A percentile compares a stretch with the other conserved stretches of the same genome.
These are phyloP conservation scores for Candida adriatica DNA, from an alignment of 805 yeast genomes.

Conservation along the genomic window DNA sequence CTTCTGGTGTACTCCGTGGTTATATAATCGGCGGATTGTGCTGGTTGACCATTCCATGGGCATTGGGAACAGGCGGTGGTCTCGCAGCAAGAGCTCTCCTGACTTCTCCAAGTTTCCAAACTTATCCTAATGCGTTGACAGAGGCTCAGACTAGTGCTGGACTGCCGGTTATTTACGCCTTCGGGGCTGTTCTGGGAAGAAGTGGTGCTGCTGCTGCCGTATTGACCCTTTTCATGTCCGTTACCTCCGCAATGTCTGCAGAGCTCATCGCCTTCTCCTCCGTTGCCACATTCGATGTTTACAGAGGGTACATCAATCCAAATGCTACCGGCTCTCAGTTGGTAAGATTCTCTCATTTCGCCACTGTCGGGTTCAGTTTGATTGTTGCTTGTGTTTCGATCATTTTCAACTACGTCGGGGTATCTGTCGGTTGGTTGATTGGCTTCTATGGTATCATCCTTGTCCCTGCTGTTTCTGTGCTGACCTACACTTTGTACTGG, in stretches of 20 bases:
- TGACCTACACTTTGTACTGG: slow-evolving; percentile 30
- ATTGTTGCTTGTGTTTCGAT: slow-evolving; percentile 32
- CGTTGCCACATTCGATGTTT: slow-evolving; percentile 33
- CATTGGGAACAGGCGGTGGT: slow-evolving; percentile 32
- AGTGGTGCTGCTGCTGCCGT: slow-evolving; percentile 36
- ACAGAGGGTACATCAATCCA: slow-evolving; percentile 33
- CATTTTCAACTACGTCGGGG: slow-evolving; percentile 35
- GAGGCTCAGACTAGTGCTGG: slow-evolving; percentile 33
- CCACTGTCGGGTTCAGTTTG: slow-evolving; percentile 34
- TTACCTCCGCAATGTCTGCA: slow-evolving; percentile 36
- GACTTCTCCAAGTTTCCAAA: slow-evolving; percentile 27
- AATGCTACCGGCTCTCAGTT: slow-evolving; percentile 32
- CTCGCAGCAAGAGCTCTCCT: slow-evolving; percentile 31
- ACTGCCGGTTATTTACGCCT: slow-evolving; percentile 30
- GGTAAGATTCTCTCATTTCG: slow-evolving; percentile 28
- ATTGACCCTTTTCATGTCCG: slow-evolving; percentile 35
- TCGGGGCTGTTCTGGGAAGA: slow-evolving; percentile 41
- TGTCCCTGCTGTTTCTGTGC: slow-evolving; percentile 30
- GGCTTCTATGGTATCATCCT: slow-evolving; percentile 34
- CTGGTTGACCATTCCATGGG: slow-evolving; percentile 33
- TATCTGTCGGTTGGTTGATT: slow-evolving; percentile 35
- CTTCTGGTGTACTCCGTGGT: slow-evolving; percentile 29
- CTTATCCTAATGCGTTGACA: slow-evolving; percentile 36
- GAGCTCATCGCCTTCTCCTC: slow-evolving; percentile 37
- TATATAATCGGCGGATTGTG: slow-evolving; percentile 32